A percentile compares a stretch with the other conserved stretches of the same genome.
phyloP scores from a whole-genome alignment of 176 grass and related monocot genomes.

The Bromus sterilis region DNA sequence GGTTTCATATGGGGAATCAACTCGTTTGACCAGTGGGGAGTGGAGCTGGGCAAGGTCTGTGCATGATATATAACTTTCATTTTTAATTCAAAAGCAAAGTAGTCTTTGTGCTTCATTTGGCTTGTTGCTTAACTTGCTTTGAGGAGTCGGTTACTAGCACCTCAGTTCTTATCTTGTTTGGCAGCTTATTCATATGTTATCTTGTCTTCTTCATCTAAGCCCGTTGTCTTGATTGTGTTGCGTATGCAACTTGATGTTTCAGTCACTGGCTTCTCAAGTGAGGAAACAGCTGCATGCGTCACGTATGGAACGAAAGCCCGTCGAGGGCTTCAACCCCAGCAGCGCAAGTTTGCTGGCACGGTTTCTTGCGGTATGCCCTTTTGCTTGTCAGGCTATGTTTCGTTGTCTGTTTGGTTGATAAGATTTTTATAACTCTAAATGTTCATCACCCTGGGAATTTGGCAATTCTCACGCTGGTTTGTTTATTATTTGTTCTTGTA shows the following conservation, averaged over 20 bases:
- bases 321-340: slow-evolving; percentile 27
- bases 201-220: neutral
- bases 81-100: neutral
- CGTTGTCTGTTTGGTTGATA: too few relatives aligned
- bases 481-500: slow-evolving; percentile 23
- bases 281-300: slow-evolving; percentile 36
- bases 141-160: neutral
- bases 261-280: slow-evolving; percentile 87
- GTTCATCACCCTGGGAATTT: neutral
- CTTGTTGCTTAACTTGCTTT: neutral
- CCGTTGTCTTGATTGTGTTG: neutral
- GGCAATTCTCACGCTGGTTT: neutral
- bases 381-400: neutral
- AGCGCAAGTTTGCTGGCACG: slow-evolving; percentile 14
- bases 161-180: neutral
- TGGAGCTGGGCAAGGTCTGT: slow-evolving; percentile 92
- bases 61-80: slow-evolving; percentile 7
- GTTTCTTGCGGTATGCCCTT: slow-evolving; percentile 10
- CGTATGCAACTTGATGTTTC: slow-evolving; percentile 25
- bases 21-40: slow-evolving; percentile 98
- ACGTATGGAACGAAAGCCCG: slow-evolving; percentile 13
- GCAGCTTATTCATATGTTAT: neutral
- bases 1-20: slow-evolving; percentile 98
- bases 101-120: neutral
- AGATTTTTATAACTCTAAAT: too few relatives aligned